Conservation (phyloP, 352 stramenopile species). For the Phytopythium montanum region DNA sequence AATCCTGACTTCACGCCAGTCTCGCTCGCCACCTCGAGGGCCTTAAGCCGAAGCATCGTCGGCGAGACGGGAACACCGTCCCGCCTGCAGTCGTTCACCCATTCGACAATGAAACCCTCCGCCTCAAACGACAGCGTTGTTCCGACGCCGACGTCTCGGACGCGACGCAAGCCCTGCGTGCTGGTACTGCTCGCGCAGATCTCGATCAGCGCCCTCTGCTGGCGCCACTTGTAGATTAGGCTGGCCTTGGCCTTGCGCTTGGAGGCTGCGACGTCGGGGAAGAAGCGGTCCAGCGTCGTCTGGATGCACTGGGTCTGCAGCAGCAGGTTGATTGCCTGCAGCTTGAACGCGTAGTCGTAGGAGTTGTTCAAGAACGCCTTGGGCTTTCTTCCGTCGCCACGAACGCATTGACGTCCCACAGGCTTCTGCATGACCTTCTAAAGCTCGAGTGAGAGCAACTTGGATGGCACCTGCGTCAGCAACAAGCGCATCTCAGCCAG, state of each 20-base stretch:
- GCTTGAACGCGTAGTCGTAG: not conserved
- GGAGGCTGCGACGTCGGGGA: not conserved
- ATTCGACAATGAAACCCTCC: not conserved
- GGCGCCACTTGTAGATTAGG: not conserved
- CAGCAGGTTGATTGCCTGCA: no score
- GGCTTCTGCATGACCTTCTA: not conserved
- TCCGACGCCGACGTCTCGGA: not conserved
- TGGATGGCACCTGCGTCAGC: accelerated
- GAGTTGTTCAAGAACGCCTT: not conserved
- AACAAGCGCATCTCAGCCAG: no score
- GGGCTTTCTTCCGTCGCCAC: not conserved
- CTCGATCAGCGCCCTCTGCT: not conserved
- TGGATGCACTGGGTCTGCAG: not conserved
- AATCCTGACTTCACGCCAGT: not conserved
- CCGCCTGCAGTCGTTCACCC: not conserved
- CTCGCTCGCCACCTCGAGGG: not conserved
- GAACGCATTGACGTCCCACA: not conserved
- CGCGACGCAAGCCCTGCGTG: not conserved
- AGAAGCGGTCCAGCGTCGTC: not conserved
- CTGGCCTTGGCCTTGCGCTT: not conserved
- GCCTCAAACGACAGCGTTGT: not conserved
- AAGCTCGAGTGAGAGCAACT: no score
- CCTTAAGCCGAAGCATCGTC: not conserved
- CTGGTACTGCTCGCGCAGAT: not conserved
- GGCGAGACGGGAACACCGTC: not conserved